Base-by-base conservation (phyloP, 371 early-diverging fungal genomes). In the Racocetra persica region DNA sequence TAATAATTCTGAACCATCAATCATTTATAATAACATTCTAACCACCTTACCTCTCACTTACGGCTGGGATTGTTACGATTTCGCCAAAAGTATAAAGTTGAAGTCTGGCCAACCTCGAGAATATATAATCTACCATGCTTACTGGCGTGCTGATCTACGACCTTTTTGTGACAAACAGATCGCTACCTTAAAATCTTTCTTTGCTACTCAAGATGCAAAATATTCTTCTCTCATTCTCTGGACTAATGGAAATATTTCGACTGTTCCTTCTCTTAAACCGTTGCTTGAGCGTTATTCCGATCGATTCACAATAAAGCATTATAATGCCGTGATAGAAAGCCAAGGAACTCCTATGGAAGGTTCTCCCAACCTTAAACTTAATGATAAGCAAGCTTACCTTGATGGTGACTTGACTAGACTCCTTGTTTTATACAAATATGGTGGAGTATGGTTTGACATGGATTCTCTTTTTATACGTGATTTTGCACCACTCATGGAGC, bases 391-490 rank as follows among this genome's bases (percentile, higher is more conserved):
- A 72, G 89, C 88, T 2, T 89, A 89, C 80, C 78, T 89, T 36
- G 89, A 89, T 79, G 89, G 89, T 45, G 89, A 89, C 72, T 78
- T 89, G 51, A 81, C 87, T 49, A 84, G 89, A 26, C 69, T 89
- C 0, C 59, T 89, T 52, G 88, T 87, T 22, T 85, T 89, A 14
- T 89, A 89, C 62, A 83, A 85, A 1, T 83, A 87, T 76, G 89
- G 89, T 18, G 89, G 89, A 24, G 86, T 89, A 88, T 89, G 89
- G 89, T 89, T 89, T 67, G 89, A 89, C 78, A 89, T 89, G 89
- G 89, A 89, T 59, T 84, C 87, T 0, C 76, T 89, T 14, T 85
- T 89, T 71, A 84, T 89, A 18, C 80, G 89, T 45, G 89, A 89
- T 74, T 86, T 89, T 87, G 75, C 84, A 0, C 89, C 89, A 0